Evolutionary conservation across 192 early-diverging fungal species (phyloP), one percentile per base, ranked within the genome.

Genomic region (Lobosporangium transversale): DNA sequence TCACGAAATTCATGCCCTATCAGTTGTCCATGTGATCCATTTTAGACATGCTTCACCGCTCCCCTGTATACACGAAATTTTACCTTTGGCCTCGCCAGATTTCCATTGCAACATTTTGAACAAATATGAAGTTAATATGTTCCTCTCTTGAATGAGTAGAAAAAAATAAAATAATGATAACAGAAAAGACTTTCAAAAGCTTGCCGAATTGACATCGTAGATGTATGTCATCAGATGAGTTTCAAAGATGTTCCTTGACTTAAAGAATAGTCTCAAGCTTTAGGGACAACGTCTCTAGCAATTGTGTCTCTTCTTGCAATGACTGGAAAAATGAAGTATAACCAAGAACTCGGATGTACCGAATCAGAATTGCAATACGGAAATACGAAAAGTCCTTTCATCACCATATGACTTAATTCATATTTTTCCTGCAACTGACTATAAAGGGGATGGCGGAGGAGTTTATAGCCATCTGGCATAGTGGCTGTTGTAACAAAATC

Each of bases 241-340:
- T 76, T 21, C 89, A 67, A 20, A 92, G 79, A 45, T 83, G 78
- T 86, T 81, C 5, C 89, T 87, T 68, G 92, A 88, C 15, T 71
- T 68, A 27, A 89, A 61, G 20, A 89, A 54, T 9, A 78, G 60
- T 1, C 40, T 53, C 27, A 88, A 58, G 18, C 70, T 81, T 23
- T 80, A 59, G 24, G 74, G 86, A 87, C 18, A 85, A 62, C 8
- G 76, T 80, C 35, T 79, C 68, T 37, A 89, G 40, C 15, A 89
- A 66, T 20, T 76, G 65, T 5, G 71, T 78, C 59, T 89, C 87
- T 58, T 89, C 87, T 55, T 71, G 58, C 27, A 80, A 66, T 2
- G 80, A 62, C 43, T 86, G 12, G 93, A 70, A 61, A 92, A 93
- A 11, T 84, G 83, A 67, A 93, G 92, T 86, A 94, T 86, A 52